Base-by-base conservation (phyloP, 2,329 filamentous ascomycete genomes). In the Aspergillus versicolor region DNA sequence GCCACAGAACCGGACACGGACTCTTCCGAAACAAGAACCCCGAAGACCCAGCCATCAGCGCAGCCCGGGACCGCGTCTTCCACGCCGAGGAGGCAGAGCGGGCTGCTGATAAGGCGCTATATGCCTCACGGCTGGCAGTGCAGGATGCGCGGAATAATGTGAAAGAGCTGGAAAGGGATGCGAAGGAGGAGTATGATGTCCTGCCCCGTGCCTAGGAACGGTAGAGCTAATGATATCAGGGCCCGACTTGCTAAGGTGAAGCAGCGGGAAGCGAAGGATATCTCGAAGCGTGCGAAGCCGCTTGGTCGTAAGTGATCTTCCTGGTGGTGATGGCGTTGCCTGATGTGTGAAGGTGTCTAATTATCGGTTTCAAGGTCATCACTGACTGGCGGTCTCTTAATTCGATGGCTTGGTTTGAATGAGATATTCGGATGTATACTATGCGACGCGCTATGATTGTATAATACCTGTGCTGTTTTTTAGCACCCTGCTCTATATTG, bases 221-320 rank as follows among this genome's bases (percentile, higher is more conserved):
- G 0, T 5, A 22, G 7, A 12, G 22, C 38, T 42, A 21, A 43
- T 9, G 24, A 45, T 11, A 53, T 11, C 19, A 73, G 68, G 67
- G 83, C 86, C 2, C 76, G 86, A 21, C 72, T 82, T 42, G 87
- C 87, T 2, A 87, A 85, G 80, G 83, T 89, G 51, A 89, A 90
- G 81, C 81, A 87, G 73, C 78, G 80, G 52, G 84, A 89, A 67
- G 87, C 86, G 1, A 81, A 78, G 64, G 82, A 84, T 66, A 81
- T 89, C 30, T 85, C 83, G 5, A 89, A 88, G 83, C 79, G 86
- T 52, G 86, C 84, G n/a, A 85, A 86, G 72, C 81, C 82, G n/a
- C 81, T 89, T 57, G 87, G 87, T 55, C 83, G 86, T 88, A 79
- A 76, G 83, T 85, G 15, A 24, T 13, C 13, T 15, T 19, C 19